Conservation (phyloP, 2,329 filamentous ascomycete species). For the Xylariaceae sp. region DNA sequence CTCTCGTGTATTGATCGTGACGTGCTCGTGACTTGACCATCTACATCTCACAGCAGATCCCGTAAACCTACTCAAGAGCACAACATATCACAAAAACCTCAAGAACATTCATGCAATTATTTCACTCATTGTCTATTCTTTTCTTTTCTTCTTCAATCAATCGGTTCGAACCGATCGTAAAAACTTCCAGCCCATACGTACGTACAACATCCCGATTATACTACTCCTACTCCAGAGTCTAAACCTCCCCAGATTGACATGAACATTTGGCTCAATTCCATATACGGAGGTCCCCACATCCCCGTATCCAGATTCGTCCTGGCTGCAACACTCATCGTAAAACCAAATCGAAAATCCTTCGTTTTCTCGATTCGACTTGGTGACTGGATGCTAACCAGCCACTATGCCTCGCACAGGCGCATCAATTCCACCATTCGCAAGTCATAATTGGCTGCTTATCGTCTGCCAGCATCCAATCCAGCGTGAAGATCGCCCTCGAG, state of each 20-base stretch:
- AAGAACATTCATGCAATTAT: not conserved
- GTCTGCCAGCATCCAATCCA: slow-evolving; percentile 48
- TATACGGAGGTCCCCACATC: too few relatives aligned
- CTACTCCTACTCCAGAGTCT: too few relatives aligned
- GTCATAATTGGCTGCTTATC: slow-evolving; percentile 16
- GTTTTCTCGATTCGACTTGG: not conserved
- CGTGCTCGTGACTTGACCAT: too few relatives aligned
- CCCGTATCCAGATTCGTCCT: not conserved
- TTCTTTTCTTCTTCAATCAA: not conserved
- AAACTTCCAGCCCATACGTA: too few relatives aligned
- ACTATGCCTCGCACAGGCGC: not conserved
- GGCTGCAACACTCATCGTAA: not conserved
- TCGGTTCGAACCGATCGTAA: not conserved
- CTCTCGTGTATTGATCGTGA: too few relatives aligned
- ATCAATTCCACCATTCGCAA: not conserved
- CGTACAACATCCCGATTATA: too few relatives aligned
- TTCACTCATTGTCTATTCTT: not conserved
- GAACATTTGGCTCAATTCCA: too few relatives aligned
- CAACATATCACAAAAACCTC: not conserved
- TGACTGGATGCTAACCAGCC: not conserved
- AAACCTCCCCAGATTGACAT: too few relatives aligned
- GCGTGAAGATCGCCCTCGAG: slow-evolving; percentile 57
- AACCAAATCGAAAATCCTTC: not conserved
- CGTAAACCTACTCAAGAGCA: too few relatives aligned
- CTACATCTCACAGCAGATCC: too few relatives aligned